Base-by-base conservation (phyloP, 129 eudicot genomes). In the Tanacetum coccineum region DNA sequence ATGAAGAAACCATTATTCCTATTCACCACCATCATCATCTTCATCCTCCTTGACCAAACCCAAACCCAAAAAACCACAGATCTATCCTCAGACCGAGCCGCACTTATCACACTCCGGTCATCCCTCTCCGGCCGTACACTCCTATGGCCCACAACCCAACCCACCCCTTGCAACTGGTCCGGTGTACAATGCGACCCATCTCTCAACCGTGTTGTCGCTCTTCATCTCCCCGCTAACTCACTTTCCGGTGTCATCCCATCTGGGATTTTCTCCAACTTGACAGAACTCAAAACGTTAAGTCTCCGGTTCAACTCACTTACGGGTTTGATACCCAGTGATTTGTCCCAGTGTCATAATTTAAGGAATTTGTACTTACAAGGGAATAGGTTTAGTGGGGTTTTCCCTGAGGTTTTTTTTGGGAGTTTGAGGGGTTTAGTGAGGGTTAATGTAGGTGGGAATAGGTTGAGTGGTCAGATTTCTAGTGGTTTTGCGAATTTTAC, bases 61-160 rank as follows among this genome's bases (percentile, higher is more conserved):
- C 36, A 28, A 30, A 0, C 77, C 46, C 54, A 62, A 54, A 22
- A 60, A 14, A 3, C 67, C 20, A 52, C 91, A 53, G 95, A 93
- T 80, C 96, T 93, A 28, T 1, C 68, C 66, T 30, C 92, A 70
- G 91, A 87, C 78, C 70, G 81, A 10, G 70, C 84, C 10, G 91
- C 96, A 53, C 95, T 88, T 14, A 60, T 93, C 2, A 45, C 80
- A 42, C 84, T 93, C 28, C 87, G 87, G 7, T 53, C 95, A 30
- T 82, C 98, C 72, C 85, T 93, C 46, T 84, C 81, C 42, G 98
- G 96, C 70, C 95, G 95, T n/a, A 84, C 89, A 12, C 58, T 88
- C 26, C 52, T 88, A 58, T 93, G 96, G 96, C 63, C 81, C 52
- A 54, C 78, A n/a, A 40, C 85, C 59, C 59, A 68, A 9, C 70